Evolutionary conservation across 805 yeast genomes (phyloP), one percentile per base, ranked within the genome.

Genomic region (Schizosaccharomyces lindneri): DNA sequence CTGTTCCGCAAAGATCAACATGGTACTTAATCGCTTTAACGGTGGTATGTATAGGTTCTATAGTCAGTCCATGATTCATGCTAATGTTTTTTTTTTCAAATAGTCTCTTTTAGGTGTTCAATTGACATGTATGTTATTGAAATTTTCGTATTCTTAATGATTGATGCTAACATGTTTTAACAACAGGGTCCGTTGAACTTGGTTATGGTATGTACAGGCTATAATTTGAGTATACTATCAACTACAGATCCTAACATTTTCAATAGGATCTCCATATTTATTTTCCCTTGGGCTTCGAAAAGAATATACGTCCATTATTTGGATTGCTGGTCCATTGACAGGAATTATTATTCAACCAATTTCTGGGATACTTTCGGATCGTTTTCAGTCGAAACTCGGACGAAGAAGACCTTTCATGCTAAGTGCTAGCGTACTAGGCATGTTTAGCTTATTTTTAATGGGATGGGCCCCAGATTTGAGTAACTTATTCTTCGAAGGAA

Each of bases 311-410:
- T 80, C 83, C 5, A 70, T 81, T 59, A 76, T 81, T 3, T 81
- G 85, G 86, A 74, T 81, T 27, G 84, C 84, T 0, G 84, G 85
- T 1, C 85, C 86, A 0, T 66, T 81, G 17, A 77, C 82, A 15
- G 85, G 85, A 0, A 74, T 82, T 0, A 64, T 81, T 27, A 83
- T 83, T 0, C 85, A 81, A 68, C 86, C 86, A 0, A 71, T 81
- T 3, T 78, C 81, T 48, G 86, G 86, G 0, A 72, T 79, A 6
- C 66, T 79, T 57, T 78, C 82, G 63, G 86, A 82, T 67, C 74
- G 75, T 62, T 76, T 78, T 46, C 70, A 73, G 62, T 67, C 71
- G 59, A 67, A 66, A 41, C 68, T 70, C 62, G 85, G 85, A 3
- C 72, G 83, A 64, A 68, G 85, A 64, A 70, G 80, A 55, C 83